Conservation (phyloP, 106 monocot species). For the Acanthochlamys bracteata region DNA sequence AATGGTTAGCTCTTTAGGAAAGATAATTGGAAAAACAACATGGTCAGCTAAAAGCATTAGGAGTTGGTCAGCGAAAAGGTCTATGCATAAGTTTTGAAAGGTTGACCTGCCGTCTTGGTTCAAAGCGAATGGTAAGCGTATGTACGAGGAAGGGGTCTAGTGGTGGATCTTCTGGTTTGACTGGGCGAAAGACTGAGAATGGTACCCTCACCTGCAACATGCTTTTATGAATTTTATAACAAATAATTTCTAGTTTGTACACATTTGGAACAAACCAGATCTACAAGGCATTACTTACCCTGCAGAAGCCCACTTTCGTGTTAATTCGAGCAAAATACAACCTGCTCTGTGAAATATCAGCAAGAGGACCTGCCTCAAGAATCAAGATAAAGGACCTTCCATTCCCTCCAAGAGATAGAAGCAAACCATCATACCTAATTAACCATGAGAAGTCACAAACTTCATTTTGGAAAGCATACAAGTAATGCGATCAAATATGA, state of each 20-base stretch:
- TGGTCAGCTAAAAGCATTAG: too few species aligned
- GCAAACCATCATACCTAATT: conserved; percentile 81
- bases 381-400: conserved; percentile 89
- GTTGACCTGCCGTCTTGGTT: conserved; percentile 83
- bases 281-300: conserved; percentile 37
- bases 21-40: too few species aligned
- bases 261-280: neutral
- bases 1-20: neutral
- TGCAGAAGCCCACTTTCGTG: conserved; percentile 91
- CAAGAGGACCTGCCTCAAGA: conserved; percentile 86
- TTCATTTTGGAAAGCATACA: too few species aligned
- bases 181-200: conserved; percentile 95
- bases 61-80: too few species aligned
- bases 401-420: conserved; percentile 95
- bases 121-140: conserved; percentile 89
- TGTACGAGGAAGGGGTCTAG: conserved; percentile 95
- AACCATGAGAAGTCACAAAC: neutral
- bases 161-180: conserved; percentile 92
- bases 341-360: conserved; percentile 86
- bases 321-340: conserved; percentile 87
- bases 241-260: neutral
- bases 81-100: neutral
- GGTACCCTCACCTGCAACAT: conserved; percentile 84
- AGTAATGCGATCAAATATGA: too few species aligned
- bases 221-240: neutral